Evolutionary conservation across 179 eudicot species (phyloP), one percentile per base, ranked within the genome.

Genomic region (Silene noctiflora): DNA sequence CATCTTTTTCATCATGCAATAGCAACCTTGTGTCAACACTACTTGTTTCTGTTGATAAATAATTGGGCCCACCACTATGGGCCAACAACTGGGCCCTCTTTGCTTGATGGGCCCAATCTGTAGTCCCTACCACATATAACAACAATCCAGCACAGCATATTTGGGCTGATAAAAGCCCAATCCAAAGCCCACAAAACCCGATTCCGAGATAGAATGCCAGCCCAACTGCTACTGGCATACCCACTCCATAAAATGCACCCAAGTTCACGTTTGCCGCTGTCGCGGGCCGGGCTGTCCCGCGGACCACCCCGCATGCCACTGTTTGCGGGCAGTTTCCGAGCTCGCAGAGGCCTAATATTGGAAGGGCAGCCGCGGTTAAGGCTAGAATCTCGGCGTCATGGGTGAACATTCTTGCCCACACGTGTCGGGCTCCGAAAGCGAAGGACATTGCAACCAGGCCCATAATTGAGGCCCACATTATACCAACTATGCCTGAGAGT

Each of bases 251-350:
- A 31, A 92, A 92, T n/a, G 96, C 96, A 4, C 97, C 92, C 0
- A 92, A 79, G 77, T 91, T 92, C 51, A 92, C 97, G 39, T 86
- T 88, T 0, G 97, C 97, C 1, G 97, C 96, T 0, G 92, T 84
- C 33, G 82, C 76, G 7, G 92, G 96, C 19, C 97, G 90, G 39
- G 97, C 97, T 0, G 88, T 91, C 11, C 96, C 97, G 1, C 97
- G 77, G 0, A 92, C 89, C 77, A 92, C 96, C 85, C 94, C 97
- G 31, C 97, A 92, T 9, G 92, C 96, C 10, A 91, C 91, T 13
- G 97, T 92, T 75, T 92, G 97, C 0, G 97, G 97, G 73, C 96
- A 92, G 72, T 92, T 92, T 10, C 97, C 97, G 20, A 92, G 88
- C 87, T 92, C 97, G 65, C 97, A 92, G 8, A 92, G 79, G 44